These are phyloP conservation scores for Linnemannia exigua DNA, from an alignment of 192 early-diverging fungal species.

Conservation along the genomic window DNA sequence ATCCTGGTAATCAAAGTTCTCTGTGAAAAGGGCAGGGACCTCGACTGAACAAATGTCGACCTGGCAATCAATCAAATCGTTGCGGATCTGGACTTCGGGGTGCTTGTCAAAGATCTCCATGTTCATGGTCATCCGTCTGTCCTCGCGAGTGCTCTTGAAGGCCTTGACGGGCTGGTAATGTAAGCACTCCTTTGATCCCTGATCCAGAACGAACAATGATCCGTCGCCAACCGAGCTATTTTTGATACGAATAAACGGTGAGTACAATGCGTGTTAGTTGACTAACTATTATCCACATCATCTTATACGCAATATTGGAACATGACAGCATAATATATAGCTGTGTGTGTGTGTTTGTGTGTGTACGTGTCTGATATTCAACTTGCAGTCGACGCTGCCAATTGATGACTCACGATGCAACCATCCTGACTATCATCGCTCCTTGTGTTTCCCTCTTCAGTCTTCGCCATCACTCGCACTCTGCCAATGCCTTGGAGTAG, in stretches of 20 bases:
- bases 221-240: conserved; percentile 74
- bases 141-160: conserved; percentile 67
- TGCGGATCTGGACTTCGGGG: conserved; percentile 83
- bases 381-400: neutral
- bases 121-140: conserved; percentile 67
- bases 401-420: neutral
- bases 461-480: neutral
- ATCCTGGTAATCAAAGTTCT: conserved; percentile 98
- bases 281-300: conserved; percentile 10
- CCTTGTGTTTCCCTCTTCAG: neutral
- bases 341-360: neutral
- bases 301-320: neutral
- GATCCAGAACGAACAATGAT: conserved; percentile 90
- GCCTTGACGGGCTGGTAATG: conserved; percentile 79
- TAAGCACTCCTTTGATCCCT: conserved; percentile 80
- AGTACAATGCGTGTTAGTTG: neutral
- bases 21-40: conserved; percentile 91
- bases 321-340: neutral
- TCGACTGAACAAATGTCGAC: conserved; percentile 95
- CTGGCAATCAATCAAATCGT: conserved; percentile 93
- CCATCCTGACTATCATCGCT: neutral
- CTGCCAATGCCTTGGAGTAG: neutral
- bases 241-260: neutral
- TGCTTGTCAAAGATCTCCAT: conserved; percentile 74
- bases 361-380: neutral